Evolutionary conservation across 2,329 filamentous ascomycete species (phyloP).

Genomic region (Reticulascus tulasneorum): DNA sequence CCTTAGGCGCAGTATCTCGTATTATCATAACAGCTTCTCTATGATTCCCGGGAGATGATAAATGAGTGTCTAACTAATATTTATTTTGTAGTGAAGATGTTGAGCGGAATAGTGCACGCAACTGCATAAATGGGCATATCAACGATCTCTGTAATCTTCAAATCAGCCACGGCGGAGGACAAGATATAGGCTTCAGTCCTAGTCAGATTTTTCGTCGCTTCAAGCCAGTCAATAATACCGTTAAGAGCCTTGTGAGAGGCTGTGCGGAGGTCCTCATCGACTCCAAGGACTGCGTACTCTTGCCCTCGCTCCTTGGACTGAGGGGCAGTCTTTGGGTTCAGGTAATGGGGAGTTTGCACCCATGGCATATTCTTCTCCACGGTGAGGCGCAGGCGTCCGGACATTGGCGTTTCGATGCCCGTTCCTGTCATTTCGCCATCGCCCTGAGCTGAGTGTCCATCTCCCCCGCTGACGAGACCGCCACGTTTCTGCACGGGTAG

Average conservation of each 20-base stretch:
- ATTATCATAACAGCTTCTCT: no score
- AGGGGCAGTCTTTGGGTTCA: no score
- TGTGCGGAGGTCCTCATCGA: conserved; percentile 42
- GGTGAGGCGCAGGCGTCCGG: conserved; percentile 41
- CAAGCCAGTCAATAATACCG: conserved; percentile 45
- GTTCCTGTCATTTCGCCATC: conserved; percentile 53
- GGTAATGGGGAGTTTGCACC: conserved; percentile 44
- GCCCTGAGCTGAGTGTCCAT: conserved; percentile 51
- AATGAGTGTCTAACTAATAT: no score
- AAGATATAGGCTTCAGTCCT: conserved; percentile 49
- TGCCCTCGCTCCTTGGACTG: no score
- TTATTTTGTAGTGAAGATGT: no score
- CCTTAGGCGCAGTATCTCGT: no score
- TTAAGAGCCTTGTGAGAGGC: conserved; percentile 45
- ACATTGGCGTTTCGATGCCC: conserved; percentile 52
- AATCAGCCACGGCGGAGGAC: conserved; percentile 42
- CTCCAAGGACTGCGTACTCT: conserved; percentile 41
- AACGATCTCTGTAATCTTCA: conserved; percentile 49
- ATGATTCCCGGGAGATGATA: no score
- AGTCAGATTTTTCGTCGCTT: conserved; percentile 38
- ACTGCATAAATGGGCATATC: conserved; percentile 52
- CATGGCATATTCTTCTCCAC: conserved; percentile 42
- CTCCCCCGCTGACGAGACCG: conserved; percentile 49
- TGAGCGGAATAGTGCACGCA: no score
- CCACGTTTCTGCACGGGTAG: conserved; percentile 45